Evolutionary conservation across 1,284 basidiomycete genomes (phyloP).

Genomic region (Erythrobasidium hasegawianum): DNA sequence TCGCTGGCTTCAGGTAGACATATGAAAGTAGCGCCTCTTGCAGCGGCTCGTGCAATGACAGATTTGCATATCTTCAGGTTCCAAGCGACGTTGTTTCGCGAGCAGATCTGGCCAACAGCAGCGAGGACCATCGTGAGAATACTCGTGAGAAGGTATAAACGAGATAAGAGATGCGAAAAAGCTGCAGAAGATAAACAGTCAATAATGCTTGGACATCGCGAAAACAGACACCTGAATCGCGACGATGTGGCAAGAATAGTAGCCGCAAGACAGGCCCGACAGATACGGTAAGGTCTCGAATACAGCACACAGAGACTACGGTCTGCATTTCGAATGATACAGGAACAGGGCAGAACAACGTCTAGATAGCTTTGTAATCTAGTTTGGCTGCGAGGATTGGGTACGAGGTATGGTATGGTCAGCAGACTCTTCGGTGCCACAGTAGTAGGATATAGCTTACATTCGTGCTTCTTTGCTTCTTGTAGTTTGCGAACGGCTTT

Average conservation of each 20-base stretch:
- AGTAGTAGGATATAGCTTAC: constrained; percentile 53
- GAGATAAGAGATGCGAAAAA: no score
- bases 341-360: no score
- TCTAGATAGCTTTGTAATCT: constrained; percentile 55
- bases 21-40: constrained; percentile 51
- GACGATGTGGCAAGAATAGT: no score
- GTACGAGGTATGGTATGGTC: no score
- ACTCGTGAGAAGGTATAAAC: no score
- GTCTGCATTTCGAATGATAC: no score
- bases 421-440: no score
- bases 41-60: constrained; percentile 51
- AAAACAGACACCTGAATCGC: not conserved
- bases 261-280: not conserved
- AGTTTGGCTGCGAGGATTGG: constrained; percentile 54
- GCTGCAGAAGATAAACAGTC: no score
- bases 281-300: no score
- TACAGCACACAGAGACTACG: no score
- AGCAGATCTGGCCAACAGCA: constrained; percentile 44
- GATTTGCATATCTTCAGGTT: constrained; percentile 48
- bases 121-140: constrained; percentile 38
- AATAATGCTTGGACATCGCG: no score
- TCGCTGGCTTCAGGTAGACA: constrained; percentile 56
- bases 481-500: constrained; percentile 97
- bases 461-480: constrained; percentile 89
- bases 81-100: constrained; percentile 45